Evolutionary conservation across 495 filamentous ascomycete genomes (phyloP), one percentile per base, ranked within the genome.

Genomic region (Aspergillus conjunctus): DNA sequence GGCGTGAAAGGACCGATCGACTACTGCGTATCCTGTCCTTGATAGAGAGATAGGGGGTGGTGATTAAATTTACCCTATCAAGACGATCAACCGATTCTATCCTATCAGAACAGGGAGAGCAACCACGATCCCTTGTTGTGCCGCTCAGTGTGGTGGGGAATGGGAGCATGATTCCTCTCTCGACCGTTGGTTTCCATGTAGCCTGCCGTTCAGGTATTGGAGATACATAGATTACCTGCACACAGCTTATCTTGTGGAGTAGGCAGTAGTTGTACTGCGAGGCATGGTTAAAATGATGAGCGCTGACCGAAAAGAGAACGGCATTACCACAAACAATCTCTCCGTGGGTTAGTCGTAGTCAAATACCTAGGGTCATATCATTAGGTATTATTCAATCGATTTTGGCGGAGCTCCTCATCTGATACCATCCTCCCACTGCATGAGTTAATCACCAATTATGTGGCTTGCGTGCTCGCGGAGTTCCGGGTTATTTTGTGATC

Each of bases 11-110:
- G n/a, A 26, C 5, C 26, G 2, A 26, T 26, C 26, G 26, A 26
- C 26, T 5, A 26, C n/a, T n/a, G n/a, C n/a, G n/a, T 2, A 26
- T 2, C 26, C 21, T 48, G n/a, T 48, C 18, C 44, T 48, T 48
- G n/a, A 18, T 48, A 22, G 44, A 17, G 7, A 14, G 11, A 14
- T 41, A 14, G 44, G 44, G 44, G 44, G 44, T 46, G 44, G 4
- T 20, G 10, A 48, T 11, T 22, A 17, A 18, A 11, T 5, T 48
- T 48, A 2, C 51, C 50, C 58, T 61, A 55, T 61, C 53, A 58
- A 60, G 43, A 26, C 26, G 63, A 66, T 68, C 63, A 53, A 49
- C 56, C 58, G 60, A 64, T 34, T 59, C 45, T 68, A 65, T 59
- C 66, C 66, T 68, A 68, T 68, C 63, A 68, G 39, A 48, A 41